Evolutionary conservation across 2,329 filamentous ascomycete genomes (phyloP).

Genomic region (Exophiala aquamarina): DNA sequence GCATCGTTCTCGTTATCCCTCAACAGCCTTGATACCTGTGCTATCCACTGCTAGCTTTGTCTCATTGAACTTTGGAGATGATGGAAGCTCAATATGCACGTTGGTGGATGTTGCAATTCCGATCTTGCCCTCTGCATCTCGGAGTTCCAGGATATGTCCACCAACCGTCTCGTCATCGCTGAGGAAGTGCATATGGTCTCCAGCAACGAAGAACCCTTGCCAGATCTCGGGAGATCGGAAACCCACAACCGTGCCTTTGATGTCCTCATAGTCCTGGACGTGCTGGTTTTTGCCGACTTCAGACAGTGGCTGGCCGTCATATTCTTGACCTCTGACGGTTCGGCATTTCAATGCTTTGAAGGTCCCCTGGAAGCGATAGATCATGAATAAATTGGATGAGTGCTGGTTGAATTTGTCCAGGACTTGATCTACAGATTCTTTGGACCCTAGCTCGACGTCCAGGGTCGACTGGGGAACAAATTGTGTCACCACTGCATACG

Average conservation of each 20-base stretch:
- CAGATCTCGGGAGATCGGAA: constrained; percentile 42
- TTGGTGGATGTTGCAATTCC: constrained; percentile 39
- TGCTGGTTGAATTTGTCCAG: constrained; percentile 26
- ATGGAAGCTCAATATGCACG: constrained; percentile 42
- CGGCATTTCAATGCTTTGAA: constrained; percentile 31
- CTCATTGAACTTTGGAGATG: constrained; percentile 39
- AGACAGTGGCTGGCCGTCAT: constrained; percentile 31
- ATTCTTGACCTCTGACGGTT: constrained; percentile 32
- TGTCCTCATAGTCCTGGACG: constrained; percentile 37
- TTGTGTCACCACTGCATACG: constrained; percentile 37
- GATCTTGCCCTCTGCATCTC: constrained; percentile 34
- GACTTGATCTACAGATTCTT: constrained; percentile 25
- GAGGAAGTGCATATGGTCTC: constrained; percentile 45
- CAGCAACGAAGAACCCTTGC: constrained; percentile 43
- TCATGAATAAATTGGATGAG: constrained; percentile 32
- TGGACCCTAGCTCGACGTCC: constrained; percentile 21
- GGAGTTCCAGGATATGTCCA: constrained; percentile 43
- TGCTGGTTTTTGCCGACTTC: constrained; percentile 42
- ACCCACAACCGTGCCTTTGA: constrained; percentile 43
- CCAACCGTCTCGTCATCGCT: constrained; percentile 36
- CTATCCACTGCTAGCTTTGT: constrained; percentile 35
- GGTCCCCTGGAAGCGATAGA: constrained; percentile 29
- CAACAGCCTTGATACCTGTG: constrained; percentile 36
- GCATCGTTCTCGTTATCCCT: no score
- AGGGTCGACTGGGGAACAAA: constrained; percentile 32